Percentiles rank a stretch among this genome's conserved stretches.
phyloP scores from a whole-genome alignment of 2,329 filamentous ascomycete genomes.

The Sclerotiophoma versabilis region DNA sequence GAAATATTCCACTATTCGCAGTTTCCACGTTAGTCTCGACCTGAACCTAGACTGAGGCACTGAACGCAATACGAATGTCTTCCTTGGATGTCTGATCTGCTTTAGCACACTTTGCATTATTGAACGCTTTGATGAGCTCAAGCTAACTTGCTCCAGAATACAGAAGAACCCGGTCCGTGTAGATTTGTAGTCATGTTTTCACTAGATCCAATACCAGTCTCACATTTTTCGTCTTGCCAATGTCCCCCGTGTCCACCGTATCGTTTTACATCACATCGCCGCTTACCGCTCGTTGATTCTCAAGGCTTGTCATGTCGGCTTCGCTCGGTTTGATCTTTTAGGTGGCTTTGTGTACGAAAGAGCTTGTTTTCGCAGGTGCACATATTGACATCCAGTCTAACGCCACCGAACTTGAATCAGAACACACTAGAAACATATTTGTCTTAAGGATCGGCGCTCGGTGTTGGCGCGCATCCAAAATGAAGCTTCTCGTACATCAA shows the following conservation, averaged over 20 bases:
- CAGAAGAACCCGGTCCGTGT: background rate
- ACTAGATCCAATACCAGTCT: background rate
- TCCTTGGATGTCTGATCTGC: slow-evolving; percentile 23
- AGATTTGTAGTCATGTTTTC: background rate
- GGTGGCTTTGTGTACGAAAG: no score
- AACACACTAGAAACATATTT: no score
- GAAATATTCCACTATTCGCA: slow-evolving; percentile 23
- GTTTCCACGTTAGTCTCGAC: slow-evolving; percentile 24
- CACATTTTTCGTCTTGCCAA: background rate
- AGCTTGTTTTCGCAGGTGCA: no score
- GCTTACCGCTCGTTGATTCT: no score
- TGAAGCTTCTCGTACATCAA: no score
- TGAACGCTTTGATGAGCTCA: background rate
- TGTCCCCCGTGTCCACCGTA: background rate
- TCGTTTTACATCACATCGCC: background rate
- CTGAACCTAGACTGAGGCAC: slow-evolving; percentile 18
- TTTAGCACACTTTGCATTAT: background rate
- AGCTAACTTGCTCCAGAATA: background rate
- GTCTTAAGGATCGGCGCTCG: no score
- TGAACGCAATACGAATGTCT: slow-evolving; percentile 21
- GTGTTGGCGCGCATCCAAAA: no score
- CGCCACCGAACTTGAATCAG: no score
- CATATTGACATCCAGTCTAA: no score
- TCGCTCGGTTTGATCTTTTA: no score
- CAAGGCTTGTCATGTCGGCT: no score